Conservation (phyloP, 2,329 filamentous ascomycete genomes). For the Aaosphaeria pasadenensis region DNA sequence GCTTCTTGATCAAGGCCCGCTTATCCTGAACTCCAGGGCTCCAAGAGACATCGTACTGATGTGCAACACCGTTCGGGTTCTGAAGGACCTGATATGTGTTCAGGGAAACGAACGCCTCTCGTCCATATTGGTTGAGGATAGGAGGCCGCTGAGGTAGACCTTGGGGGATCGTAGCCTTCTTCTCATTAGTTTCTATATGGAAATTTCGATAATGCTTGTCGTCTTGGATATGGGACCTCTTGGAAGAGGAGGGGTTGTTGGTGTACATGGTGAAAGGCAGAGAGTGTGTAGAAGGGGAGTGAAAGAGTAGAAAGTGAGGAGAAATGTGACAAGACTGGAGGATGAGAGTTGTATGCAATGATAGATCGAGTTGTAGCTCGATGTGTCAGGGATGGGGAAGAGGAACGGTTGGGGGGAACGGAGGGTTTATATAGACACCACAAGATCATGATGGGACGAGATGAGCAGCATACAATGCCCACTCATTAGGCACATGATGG, state of each 20-base stretch:
- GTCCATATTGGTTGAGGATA: slow-evolving; percentile 39
- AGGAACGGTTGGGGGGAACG: no score
- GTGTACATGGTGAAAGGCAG: no score
- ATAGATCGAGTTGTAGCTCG: background rate
- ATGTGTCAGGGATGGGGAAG: no score
- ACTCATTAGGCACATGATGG: background rate
- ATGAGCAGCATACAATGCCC: no score
- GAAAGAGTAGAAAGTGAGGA: no score
- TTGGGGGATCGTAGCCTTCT: slow-evolving; percentile 20
- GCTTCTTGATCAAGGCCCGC: slow-evolving; percentile 66
- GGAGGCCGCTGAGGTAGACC: slow-evolving; percentile 34
- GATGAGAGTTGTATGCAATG: background rate
- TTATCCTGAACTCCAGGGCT: slow-evolving; percentile 60
- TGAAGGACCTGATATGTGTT: slow-evolving; percentile 72
- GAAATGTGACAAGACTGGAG: no score
- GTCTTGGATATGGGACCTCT: no score
- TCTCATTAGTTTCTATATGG: slow-evolving; percentile 18
- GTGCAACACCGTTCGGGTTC: slow-evolving; percentile 61
- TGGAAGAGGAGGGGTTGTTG: no score
- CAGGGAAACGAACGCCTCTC: slow-evolving; percentile 45
- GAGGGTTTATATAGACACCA: no score
- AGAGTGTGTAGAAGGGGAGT: no score
- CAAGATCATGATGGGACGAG: background rate
- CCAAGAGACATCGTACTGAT: slow-evolving; percentile 80
- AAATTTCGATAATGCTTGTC: slow-evolving; percentile 11